Evolutionary conservation across 1,284 basidiomycete species (phyloP), one percentile per base, ranked within the genome.

Genomic region (Puccinia horiana): DNA sequence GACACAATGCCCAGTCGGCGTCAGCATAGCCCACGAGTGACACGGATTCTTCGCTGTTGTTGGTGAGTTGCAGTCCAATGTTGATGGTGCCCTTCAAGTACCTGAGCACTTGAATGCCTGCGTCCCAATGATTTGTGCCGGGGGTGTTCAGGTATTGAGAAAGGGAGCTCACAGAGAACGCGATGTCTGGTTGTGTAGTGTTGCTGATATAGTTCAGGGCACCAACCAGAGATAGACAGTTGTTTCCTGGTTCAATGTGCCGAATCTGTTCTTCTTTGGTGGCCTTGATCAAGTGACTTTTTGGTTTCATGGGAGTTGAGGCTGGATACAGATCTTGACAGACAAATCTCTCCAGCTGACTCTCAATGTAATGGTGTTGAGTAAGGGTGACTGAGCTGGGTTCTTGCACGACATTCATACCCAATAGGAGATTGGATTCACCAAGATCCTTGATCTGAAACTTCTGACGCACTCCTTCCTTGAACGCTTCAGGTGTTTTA

Each of bases 11-110:
- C 84, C 85, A 88, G 80, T 89, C 88, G 0, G 89, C 87, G 83
- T 90, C 89, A 0, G 87, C 86, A 83, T 86, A 90, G 0, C 88
- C 89, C 14, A 85, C 23, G 0, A 90, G 84, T 9, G n/a, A n/a
- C n/a, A n/a, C n/a, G n/a, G 9, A 9, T 8, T 58, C 29, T 58
- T 58, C 23, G 9, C 9, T 8, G 29, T 6, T 8, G 23, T 23
- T 11, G 9, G 9, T 8, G n/a, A 58, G 20, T 23, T 58, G 9
- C 20, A 58, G 56, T n/a, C 88, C 89, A 11, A 85, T 85, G 0
- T 82, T 26, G 18, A 88, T 81, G 11, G 63, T 29, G 9, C 63
- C 63, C 35, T 65, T 65, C 23, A 65, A 23, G 35, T 65, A 65
- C 32, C 32, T 5, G 9, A 65, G 35, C 5, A 65, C 32, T 37